These are phyloP conservation scores for Jaminaea rosea DNA, from an alignment of 1,284 basidiomycete species.

Conservation along the genomic window DNA sequence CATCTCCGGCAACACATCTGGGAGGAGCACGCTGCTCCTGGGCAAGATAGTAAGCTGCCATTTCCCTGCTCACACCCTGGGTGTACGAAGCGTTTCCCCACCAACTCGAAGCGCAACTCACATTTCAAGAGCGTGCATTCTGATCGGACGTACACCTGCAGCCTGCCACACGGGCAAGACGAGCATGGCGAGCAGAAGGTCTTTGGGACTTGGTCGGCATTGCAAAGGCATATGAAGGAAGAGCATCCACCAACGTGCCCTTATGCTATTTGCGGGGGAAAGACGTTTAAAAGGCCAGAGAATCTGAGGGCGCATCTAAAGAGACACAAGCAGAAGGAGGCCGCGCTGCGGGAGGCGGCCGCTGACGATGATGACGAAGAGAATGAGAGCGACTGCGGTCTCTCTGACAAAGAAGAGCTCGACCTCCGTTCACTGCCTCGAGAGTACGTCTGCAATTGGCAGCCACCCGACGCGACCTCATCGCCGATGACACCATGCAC, in stretches of 20 bases:
- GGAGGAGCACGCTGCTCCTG: constrained; percentile 13
- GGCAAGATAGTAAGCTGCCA: constrained; percentile 1
- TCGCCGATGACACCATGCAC: not conserved
- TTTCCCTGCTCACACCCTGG: constrained; percentile 19
- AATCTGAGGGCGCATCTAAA: not conserved
- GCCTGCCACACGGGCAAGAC: not conserved
- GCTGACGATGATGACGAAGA: not conserved
- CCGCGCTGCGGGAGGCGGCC: not conserved
- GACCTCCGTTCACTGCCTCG: not conserved
- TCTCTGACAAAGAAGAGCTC: no score
- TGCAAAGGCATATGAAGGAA: not conserved
- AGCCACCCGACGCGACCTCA: not conserved
- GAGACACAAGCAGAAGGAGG: not conserved
- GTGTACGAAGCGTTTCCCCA: constrained; percentile 17
- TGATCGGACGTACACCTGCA: not conserved
- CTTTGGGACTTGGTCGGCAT: not conserved
- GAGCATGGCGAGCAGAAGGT: no score
- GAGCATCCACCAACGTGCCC: not conserved
- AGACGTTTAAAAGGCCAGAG: not conserved
- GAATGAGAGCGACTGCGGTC: no score
- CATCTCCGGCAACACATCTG: constrained; percentile 23
- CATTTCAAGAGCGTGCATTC: not conserved
- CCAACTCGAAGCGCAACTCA: not conserved
- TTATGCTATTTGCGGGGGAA: not conserved
- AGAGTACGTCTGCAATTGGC: not conserved